Base-by-base conservation (phyloP, 352 stramenopile species). In the Thalassiosira exigua region DNA sequence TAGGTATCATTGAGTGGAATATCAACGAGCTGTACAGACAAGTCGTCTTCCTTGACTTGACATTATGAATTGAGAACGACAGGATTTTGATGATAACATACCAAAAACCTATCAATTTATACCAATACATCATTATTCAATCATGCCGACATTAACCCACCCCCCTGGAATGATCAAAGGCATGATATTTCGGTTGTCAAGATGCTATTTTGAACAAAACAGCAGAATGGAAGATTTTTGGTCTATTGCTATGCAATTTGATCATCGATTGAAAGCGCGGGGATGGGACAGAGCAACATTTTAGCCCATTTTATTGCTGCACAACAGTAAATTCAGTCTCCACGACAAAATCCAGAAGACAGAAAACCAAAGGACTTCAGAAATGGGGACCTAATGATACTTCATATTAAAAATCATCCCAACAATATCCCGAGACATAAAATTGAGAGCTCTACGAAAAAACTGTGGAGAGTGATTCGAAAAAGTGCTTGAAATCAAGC, bases 51-150 rank as follows among this genome's bases (percentile, higher is more conserved):
- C 46, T 71, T 48, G 61, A 58, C n/a, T 39, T 58, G 21, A 58
- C 50, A 14, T 7, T 58, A 14, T 7, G 14, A 14, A 58, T 58
- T n/a, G 14, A 36, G 27, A 36, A 58, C n/a, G 27, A n/a, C 50
- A 17, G 7, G 7, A 17, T 36, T 58, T 17, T 58, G 9, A 73
- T 66, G 7, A 50, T n/a, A 22, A 73, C 48, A 1, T 82, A 64
- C 36, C 66, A 82, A 62, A 77, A 81, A 54, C 29, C 36, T 52
- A 59, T 71, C 0, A 77, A 71, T 46, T 50, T 75, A 39, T 78
- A 78, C 19, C 66, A 61, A 2, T 78, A 78, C 19, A 44, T 78
- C 9, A 26, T 60, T n/a, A n/a, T n/a, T n/a, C n/a, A n/a, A n/a
- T n/a, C n/a, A n/a, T n/a, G 1, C 44, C 54, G 12, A 21, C 44